These are phyloP conservation scores for Oxyria digyna DNA, from an alignment of 148 eudicot species.

Conservation along the genomic window DNA sequence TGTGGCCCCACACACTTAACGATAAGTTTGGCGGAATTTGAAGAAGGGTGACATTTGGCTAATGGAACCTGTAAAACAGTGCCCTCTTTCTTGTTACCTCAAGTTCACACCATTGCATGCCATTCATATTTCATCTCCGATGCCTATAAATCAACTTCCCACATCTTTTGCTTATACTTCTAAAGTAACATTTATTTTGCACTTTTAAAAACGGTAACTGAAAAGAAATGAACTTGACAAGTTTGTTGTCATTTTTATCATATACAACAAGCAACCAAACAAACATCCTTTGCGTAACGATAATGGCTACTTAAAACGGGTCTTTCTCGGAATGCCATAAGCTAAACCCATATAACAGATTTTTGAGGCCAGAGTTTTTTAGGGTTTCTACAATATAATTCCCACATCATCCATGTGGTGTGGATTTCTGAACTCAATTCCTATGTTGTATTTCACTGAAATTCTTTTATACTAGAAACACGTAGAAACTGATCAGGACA, in stretches of 20 bases:
- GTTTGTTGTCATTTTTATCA: no score
- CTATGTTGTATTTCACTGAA: background rate
- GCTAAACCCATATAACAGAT: background rate
- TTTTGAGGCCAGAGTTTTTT: background rate
- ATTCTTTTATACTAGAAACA: no score
- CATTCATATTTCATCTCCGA: background rate
- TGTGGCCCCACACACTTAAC: no score
- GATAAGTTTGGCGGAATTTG: no score
- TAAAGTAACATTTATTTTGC: background rate
- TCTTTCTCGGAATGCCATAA: background rate
- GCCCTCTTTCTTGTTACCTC: no score
- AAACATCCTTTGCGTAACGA: background rate
- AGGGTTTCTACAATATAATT: constrained; percentile 1
- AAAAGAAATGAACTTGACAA: no score
- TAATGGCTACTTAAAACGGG: background rate
- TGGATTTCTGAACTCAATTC: background rate
- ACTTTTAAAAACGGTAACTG: no score
- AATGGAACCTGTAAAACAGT: no score
- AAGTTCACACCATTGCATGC: background rate
- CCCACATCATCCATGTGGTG: constrained; percentile 4
- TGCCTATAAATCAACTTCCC: background rate
- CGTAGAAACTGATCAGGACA: no score
- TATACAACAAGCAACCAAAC: constrained; percentile 3
- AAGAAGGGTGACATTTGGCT: no score
- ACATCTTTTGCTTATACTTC: background rate